Conservation (phyloP, 352 stramenopile species). For the Globisporangium perplexum region DNA sequence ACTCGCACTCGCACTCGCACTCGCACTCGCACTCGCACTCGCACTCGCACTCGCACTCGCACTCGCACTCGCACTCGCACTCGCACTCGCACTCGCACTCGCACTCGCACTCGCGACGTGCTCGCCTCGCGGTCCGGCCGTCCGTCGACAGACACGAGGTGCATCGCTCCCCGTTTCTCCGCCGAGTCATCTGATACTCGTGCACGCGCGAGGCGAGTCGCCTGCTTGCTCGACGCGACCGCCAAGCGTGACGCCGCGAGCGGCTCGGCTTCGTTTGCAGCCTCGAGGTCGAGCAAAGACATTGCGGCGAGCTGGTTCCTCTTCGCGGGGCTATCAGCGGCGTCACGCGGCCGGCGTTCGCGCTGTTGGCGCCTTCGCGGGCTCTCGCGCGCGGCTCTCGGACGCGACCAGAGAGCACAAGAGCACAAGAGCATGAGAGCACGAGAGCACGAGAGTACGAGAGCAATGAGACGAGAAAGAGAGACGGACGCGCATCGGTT, state of each 20-base stretch:
- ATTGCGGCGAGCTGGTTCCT: background rate
- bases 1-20: too few species aligned
- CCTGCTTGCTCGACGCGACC: background rate
- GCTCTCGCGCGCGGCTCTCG: background rate
- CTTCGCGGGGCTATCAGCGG: background rate
- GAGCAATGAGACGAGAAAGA: background rate
- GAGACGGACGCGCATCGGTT: background rate
- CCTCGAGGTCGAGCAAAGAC: too few species aligned
- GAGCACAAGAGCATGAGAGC: background rate
- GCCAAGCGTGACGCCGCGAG: background rate
- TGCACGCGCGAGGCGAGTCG: background rate
- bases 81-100: too few species aligned
- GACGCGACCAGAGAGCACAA: background rate
- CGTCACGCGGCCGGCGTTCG: background rate
- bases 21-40: too few species aligned
- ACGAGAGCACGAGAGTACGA: too few species aligned
- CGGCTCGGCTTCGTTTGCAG: background rate
- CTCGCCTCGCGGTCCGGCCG: background rate
- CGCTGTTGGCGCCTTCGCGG: background rate
- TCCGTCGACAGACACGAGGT: constrained; percentile 7
- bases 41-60: too few species aligned
- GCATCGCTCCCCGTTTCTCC: background rate
- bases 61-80: too few species aligned
- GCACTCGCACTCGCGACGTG: too few species aligned
- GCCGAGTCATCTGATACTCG: constrained; percentile 4